A percentile compares a stretch with the other conserved stretches of the same genome.
Conservation (phyloP, 345 rosid species). For the Hibiscus mutabilis region DNA sequence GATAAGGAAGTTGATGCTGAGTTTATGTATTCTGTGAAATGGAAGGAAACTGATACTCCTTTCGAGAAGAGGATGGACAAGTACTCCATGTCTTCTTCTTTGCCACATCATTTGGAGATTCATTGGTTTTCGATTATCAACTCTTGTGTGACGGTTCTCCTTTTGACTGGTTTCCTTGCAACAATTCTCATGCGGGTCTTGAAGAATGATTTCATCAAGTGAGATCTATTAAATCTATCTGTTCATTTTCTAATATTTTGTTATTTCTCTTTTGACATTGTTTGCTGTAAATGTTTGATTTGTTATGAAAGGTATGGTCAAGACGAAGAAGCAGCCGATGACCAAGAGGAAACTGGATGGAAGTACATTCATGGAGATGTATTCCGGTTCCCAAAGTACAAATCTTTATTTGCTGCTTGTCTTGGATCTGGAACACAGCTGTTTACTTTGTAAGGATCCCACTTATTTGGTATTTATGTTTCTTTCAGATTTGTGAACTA, state of each 20-base stretch:
- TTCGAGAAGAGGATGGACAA: slow-evolving; percentile 89
- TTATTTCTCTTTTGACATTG: background rate
- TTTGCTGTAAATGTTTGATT: background rate
- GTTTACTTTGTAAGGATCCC: slow-evolving; percentile 62
- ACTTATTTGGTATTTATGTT: background rate
- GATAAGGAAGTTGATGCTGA: slow-evolving; percentile 69
- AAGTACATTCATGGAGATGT: slow-evolving; percentile 83
- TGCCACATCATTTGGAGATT: slow-evolving; percentile 44
- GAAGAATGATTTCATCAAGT: slow-evolving; percentile 75
- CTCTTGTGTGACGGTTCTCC: slow-evolving; percentile 86
- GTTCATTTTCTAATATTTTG: background rate
- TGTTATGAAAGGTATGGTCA: slow-evolving; percentile 52
- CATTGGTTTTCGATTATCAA: slow-evolving; percentile 93
- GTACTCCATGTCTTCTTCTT: slow-evolving; percentile 67
- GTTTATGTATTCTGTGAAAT: slow-evolving; percentile 75
- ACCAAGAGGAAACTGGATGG: slow-evolving; percentile 91
- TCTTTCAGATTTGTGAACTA: background rate
- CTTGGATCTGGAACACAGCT: slow-evolving; percentile 77
- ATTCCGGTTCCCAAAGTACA: slow-evolving; percentile 60
- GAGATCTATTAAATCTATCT: slow-evolving; percentile 19
- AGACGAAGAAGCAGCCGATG: slow-evolving; percentile 83
- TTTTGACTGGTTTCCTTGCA: slow-evolving; percentile 86
- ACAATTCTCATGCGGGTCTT: slow-evolving; percentile 44
- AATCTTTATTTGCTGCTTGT: slow-evolving; percentile 22
- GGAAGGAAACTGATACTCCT: slow-evolving; percentile 78